A percentile compares a stretch with the other conserved stretches of the same genome.
phyloP scores from a whole-genome alignment of 805 yeast genomes.

The Tetrapisispora taiwanensis region DNA sequence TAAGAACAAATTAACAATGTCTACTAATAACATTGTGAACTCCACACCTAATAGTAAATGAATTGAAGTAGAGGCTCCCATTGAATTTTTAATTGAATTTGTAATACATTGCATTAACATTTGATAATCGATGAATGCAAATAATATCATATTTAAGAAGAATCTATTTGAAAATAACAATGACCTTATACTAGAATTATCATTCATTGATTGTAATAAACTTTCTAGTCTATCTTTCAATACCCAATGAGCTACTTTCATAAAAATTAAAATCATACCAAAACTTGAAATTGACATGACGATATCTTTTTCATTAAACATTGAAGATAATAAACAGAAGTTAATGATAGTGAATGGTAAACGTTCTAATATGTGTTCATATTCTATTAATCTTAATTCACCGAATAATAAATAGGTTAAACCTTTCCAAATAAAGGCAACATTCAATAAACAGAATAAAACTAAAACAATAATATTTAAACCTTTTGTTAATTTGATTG shows the following conservation, averaged over 20 bases:
- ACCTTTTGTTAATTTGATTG: slow-evolving; percentile 44
- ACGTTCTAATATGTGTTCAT: slow-evolving; percentile 61
- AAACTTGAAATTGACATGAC: slow-evolving; percentile 35
- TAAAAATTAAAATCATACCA: slow-evolving; percentile 35
- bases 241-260: slow-evolving; percentile 72
- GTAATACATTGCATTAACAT: slow-evolving; percentile 48
- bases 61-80: slow-evolving; percentile 36
- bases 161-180: slow-evolving; percentile 29
- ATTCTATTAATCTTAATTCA: slow-evolving; percentile 59
- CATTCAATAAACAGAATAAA: slow-evolving; percentile 36
- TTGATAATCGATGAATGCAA: slow-evolving; percentile 41
- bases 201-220: slow-evolving; percentile 35
- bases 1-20: slow-evolving; percentile 29
- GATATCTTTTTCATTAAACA: slow-evolving; percentile 38
- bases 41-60: slow-evolving; percentile 68
- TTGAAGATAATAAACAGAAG: slow-evolving; percentile 46
- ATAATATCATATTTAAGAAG: slow-evolving; percentile 35
- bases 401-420: slow-evolving; percentile 58
- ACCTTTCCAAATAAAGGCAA: slow-evolving; percentile 35
- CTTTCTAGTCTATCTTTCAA: slow-evolving; percentile 39
- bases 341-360: slow-evolving; percentile 56
- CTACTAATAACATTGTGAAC: slow-evolving; percentile 53
- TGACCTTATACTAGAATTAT: slow-evolving; percentile 26
- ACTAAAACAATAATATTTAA: slow-evolving; percentile 33
- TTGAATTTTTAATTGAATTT: slow-evolving; percentile 7